Evolutionary conservation across 805 yeast species (phyloP), one percentile per base, ranked within the genome.

Genomic region (Metschnikowia sp.): DNA sequence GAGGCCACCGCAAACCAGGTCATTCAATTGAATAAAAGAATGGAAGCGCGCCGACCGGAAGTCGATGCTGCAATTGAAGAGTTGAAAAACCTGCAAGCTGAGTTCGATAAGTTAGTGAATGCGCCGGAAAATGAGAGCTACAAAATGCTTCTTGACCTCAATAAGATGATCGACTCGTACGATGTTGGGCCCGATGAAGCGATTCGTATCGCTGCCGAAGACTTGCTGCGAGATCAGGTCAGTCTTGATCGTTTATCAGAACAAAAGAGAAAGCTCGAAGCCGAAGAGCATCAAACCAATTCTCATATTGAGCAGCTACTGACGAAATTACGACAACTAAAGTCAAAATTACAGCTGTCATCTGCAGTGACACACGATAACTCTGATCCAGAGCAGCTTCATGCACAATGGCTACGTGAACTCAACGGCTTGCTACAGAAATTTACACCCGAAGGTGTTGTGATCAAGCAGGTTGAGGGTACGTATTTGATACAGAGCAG

Each of bases 1-100:
- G 64, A 64, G 22, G 55, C 51, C 8, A 47, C 70, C 1, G 56
- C 66, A 2, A 51, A 58, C 39, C 68, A 65, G 8, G 60, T 62
- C 11, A 54, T 60, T 4, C 56, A 54, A 9, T 56, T 64, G 19
- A 60, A 65, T 40, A 47, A 58, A 2, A 58, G 60, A 13, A 62
- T 64, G 47, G 52, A 53, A 26, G 51, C 54, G 2, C 63, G 68
- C 28, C 39, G 54, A 7, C 51, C 52, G 2, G 65, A 68, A 15
- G 56, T 71, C 19, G 63, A 62, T 9, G 53, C 50, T 6, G 49
- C 68, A 8, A 49, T 66, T 1, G 54, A 44, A 2, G 68, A 67
- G 10, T 51, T 69, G 1, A 32, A 36, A 7, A 34, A 19, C 10
- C 37, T 68, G 34, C 65, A 66, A 40, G 44, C 28, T 3, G 53